Percentiles rank a stretch among this genome's conserved stretches.
Conservation (phyloP, 495 filamentous ascomycete genomes). For the Tuber brumale region DNA sequence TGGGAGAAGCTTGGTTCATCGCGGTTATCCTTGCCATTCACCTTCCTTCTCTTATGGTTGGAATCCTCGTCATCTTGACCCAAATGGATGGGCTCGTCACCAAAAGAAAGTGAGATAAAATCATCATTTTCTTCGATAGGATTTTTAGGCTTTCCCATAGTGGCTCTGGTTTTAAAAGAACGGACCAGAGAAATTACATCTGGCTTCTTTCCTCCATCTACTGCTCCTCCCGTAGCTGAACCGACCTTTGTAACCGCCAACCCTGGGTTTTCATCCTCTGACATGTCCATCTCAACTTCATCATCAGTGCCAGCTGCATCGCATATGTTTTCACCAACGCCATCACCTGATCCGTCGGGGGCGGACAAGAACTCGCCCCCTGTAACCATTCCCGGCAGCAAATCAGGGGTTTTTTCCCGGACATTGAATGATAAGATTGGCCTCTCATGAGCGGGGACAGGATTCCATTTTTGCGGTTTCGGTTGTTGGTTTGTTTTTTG, state of each 20-base stretch:
- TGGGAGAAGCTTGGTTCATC: conserved; percentile 2
- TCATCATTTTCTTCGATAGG: conserved; percentile 45
- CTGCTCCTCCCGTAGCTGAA: background rate
- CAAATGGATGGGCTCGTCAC: conserved; percentile 35
- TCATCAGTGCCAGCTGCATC: conserved; percentile 5
- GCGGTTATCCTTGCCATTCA: conserved; percentile 18
- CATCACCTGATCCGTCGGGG: conserved; percentile 20
- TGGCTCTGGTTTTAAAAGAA: conserved; percentile 46
- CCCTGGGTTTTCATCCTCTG: conserved; percentile 17
- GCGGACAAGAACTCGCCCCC: conserved; percentile 8
- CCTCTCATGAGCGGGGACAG: conserved; percentile 40
- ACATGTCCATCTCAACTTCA: conserved; percentile 26
- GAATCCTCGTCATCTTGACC: background rate
- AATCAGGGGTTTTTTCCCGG: conserved; percentile 39
- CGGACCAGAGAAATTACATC: conserved; percentile 42
- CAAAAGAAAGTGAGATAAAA: conserved; percentile 47
- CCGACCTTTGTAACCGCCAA: conserved; percentile 6
- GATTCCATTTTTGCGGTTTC: conserved; percentile 8
- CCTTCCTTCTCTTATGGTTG: conserved; percentile 26
- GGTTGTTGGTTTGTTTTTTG: conserved; percentile 15
- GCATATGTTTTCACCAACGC: conserved; percentile 24
- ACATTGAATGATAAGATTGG: conserved; percentile 39
- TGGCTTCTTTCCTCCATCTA: conserved; percentile 29
- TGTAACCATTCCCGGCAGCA: conserved; percentile 37
- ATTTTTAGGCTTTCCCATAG: conserved; percentile 36